Percentiles rank a stretch among this genome's conserved stretches.
Evolutionary conservation across 306 rosid genomes (phyloP).

Genomic region (Vigna radiata): DNA sequence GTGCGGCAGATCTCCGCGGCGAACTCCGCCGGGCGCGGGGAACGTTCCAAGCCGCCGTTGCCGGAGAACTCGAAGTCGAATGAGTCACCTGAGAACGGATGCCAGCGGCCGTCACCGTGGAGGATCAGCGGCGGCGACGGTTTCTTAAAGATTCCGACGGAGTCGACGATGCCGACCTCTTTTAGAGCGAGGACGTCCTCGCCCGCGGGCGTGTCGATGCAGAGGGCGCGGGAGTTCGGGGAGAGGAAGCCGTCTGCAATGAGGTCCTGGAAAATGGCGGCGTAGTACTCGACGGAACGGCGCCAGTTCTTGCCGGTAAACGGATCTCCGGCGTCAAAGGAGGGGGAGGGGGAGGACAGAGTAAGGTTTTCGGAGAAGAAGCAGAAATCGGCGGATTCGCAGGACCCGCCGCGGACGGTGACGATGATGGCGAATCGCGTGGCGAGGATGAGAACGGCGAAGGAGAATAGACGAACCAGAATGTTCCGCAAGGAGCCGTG

Average conservation of each 20-base stretch:
- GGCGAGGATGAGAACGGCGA: constrained; percentile 52
- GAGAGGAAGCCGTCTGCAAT: constrained; percentile 54
- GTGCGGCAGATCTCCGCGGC: constrained; percentile 56
- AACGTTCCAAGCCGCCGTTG: constrained; percentile 37
- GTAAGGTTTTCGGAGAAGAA: constrained; percentile 48
- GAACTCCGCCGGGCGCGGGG: constrained; percentile 38
- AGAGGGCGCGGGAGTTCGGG: constrained; percentile 49
- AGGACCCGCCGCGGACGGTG: constrained; percentile 54
- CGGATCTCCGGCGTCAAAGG: not conserved
- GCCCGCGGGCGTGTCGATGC: constrained; percentile 52
- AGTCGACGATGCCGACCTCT: constrained; percentile 53
- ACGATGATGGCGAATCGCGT: constrained; percentile 56
- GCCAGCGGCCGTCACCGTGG: constrained; percentile 40
- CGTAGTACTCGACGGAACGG: constrained; percentile 52
- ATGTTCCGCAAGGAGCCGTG: constrained; percentile 38
- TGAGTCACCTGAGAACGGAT: constrained; percentile 40
- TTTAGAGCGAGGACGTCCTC: constrained; percentile 57
- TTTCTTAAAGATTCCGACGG: constrained; percentile 55
- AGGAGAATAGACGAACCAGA: constrained; percentile 53
- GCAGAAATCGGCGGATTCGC: constrained; percentile 52
- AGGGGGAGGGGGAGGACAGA: not conserved
- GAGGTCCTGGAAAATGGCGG: constrained; percentile 56
- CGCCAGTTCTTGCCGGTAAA: constrained; percentile 52
- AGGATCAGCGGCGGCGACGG: constrained; percentile 50
- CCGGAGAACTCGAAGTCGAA: constrained; percentile 64